Evolutionary conservation across 2,329 filamentous ascomycete species (phyloP).

Genomic region (Colletotrichum cuscutae): DNA sequence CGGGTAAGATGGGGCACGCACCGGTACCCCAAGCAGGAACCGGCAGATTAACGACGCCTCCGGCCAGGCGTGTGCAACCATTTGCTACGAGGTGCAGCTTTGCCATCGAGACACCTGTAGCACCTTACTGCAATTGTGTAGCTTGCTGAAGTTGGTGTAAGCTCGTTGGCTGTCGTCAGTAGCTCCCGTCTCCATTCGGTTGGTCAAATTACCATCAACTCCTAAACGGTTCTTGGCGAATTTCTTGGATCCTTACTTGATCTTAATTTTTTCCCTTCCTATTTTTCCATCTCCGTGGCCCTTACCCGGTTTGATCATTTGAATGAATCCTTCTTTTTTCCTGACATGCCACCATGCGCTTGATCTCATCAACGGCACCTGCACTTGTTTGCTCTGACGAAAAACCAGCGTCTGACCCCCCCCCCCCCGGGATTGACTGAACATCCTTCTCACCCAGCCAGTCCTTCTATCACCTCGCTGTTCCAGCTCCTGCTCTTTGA

Average conservation of each 20-base stretch:
- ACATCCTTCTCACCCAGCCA: background rate
- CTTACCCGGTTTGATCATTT: no score
- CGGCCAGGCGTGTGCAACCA: background rate
- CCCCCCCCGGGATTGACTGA: background rate
- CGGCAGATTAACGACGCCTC: background rate
- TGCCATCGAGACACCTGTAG: no score
- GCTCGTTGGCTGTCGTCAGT: background rate
- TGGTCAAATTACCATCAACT: background rate
- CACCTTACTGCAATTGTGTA: background rate
- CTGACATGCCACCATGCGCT: background rate
- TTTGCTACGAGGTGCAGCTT: background rate
- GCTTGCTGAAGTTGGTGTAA: background rate
- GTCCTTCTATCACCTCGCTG: background rate
- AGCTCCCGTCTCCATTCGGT: background rate
- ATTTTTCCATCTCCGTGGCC: background rate
- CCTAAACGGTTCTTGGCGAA: background rate
- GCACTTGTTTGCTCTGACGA: background rate
- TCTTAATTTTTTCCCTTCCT: conserved; percentile 4
- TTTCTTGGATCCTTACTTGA: background rate
- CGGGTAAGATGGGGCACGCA: conserved; percentile 13
- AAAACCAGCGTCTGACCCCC: background rate
- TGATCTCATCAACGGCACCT: background rate
- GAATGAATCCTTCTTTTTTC: background rate
- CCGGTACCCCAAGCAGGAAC: conserved; percentile 5
- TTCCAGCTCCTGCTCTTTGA: conserved; percentile 8